Evolutionary conservation across 345 rosid genomes (phyloP), one percentile per base, ranked within the genome.

Genomic region (Anacardium occidentale): DNA sequence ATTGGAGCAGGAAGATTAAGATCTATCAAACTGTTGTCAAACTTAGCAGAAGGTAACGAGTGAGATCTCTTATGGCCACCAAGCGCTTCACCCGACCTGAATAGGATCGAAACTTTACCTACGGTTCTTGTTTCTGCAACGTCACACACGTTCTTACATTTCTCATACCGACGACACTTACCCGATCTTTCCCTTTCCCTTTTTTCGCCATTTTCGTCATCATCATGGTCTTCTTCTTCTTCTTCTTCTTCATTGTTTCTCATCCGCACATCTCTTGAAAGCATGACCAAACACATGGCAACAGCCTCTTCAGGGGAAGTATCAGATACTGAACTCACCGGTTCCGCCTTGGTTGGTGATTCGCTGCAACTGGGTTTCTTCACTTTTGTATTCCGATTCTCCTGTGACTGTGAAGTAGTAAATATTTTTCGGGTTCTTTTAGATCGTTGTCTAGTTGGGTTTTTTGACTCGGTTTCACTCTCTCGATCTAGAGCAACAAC

Each of bases 201-300:
- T 9, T 42, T 75, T 32, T 29, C 40, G 29, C 65, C 76, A 17
- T 52, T 61, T 2, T 61, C 42, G 7, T n/a, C n/a, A n/a, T n/a
- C n/a, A n/a, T n/a, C n/a, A n/a, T n/a, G n/a, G n/a, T n/a, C n/a
- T n/a, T n/a, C n/a, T n/a, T n/a, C n/a, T n/a, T 37, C 77, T 17
- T 6, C 77, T 25, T 68, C 56, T 15, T 68, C 76, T 12, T 51
- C 61, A 29, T 72, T 75, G 60, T 61, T 80, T 60, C 40, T 76
- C 78, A 77, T 82, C 84, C 98, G 84, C 63, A 80, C 89, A 82
- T 91, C 98, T 53, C 99, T 87, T 1, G 98, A 95, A 7, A 95
- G 89, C 99, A 95, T 88, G 89, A 95, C 85, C 45, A 95, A 91
- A 76, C 96, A 92, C 84, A 92, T 81, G 25, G 99, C 99, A 26